Evolutionary conservation across 1,284 basidiomycete species (phyloP).

Genomic region (Earliella scabrosa): DNA sequence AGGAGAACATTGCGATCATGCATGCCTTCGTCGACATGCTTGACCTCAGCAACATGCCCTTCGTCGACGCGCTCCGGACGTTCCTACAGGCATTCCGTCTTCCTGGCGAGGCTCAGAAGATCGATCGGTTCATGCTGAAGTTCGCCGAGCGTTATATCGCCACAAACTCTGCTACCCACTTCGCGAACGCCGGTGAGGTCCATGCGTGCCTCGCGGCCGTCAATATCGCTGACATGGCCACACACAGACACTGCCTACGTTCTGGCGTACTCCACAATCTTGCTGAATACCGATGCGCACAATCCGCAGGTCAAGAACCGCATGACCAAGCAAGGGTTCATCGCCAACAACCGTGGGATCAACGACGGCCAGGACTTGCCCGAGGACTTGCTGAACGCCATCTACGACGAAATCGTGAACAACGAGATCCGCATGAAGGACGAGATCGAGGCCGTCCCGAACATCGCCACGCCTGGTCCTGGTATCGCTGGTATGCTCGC

Average conservation of each 20-base stretch:
- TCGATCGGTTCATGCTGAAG: constrained; percentile 98
- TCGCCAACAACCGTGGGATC: constrained; percentile 94
- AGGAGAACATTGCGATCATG: constrained; percentile 89
- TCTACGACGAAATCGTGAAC: constrained; percentile 88
- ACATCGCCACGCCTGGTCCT: constrained; percentile 55
- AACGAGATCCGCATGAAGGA: constrained; percentile 99
- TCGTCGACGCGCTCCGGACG: constrained; percentile 86
- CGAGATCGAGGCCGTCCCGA: constrained; percentile 75
- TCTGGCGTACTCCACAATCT: constrained; percentile 90
- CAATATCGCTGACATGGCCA: no score
- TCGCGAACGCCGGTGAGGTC: constrained; percentile 84
- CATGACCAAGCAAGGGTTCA: constrained; percentile 90
- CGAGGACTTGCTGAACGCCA: constrained; percentile 76
- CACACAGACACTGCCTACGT: constrained; percentile 87
- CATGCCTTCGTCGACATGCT: constrained; percentile 94
- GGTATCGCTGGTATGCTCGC: constrained; percentile 84
- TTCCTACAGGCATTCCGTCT: constrained; percentile 95
- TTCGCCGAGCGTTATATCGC: constrained; percentile 95
- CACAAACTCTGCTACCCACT: constrained; percentile 79
- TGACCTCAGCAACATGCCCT: constrained; percentile 81
- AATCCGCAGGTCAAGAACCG: constrained; percentile 92
- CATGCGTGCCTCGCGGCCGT: no score
- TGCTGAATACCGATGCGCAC: constrained; percentile 96
- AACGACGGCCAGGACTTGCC: constrained; percentile 90
- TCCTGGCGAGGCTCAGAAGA: constrained; percentile 96